phyloP scores from a whole-genome alignment of 495 filamentous ascomycete genomes.

The Jackrogersella multiformis region DNA sequence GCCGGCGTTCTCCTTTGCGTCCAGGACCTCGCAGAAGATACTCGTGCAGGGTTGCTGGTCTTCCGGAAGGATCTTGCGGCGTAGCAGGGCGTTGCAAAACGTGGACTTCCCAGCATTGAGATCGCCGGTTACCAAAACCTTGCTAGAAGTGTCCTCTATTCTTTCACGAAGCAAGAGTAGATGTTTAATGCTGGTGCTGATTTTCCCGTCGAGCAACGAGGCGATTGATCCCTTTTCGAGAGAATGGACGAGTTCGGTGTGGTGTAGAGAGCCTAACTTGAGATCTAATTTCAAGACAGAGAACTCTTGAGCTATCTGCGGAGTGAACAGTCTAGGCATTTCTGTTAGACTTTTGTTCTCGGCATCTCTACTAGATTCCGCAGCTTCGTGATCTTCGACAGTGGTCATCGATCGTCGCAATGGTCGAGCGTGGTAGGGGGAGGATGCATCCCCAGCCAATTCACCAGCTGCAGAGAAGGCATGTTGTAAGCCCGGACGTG shows the following conservation, averaged over 20 bases:
- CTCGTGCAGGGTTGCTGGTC: constrained; percentile 99
- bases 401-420: constrained; percentile 78
- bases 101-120: constrained; percentile 98
- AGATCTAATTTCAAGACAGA: constrained; percentile 93
- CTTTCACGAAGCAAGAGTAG: constrained; percentile 85
- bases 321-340: constrained; percentile 81
- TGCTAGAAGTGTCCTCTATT: constrained; percentile 97
- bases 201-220: constrained; percentile 89
- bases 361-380: constrained; percentile 77
- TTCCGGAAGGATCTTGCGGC: constrained; percentile 91
- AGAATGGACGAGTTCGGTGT: constrained; percentile 95
- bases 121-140: constrained; percentile 97
- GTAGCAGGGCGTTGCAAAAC: constrained; percentile 94
- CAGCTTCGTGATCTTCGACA: constrained; percentile 65
- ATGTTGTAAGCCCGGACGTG: constrained; percentile 64
- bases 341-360: constrained; percentile 66
- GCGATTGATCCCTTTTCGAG: constrained; percentile 91
- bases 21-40: constrained; percentile 97
- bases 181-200: constrained; percentile 91
- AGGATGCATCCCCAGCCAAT: constrained; percentile 20
- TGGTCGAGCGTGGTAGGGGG: constrained; percentile 55
- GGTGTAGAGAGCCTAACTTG: constrained; percentile 85
- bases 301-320: constrained; percentile 94
- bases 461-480: constrained; percentile 58
- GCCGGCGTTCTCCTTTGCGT: constrained; percentile 87